phyloP scores from a whole-genome alignment of 2,329 filamentous ascomycete genomes.

The Clonostachys solani region DNA sequence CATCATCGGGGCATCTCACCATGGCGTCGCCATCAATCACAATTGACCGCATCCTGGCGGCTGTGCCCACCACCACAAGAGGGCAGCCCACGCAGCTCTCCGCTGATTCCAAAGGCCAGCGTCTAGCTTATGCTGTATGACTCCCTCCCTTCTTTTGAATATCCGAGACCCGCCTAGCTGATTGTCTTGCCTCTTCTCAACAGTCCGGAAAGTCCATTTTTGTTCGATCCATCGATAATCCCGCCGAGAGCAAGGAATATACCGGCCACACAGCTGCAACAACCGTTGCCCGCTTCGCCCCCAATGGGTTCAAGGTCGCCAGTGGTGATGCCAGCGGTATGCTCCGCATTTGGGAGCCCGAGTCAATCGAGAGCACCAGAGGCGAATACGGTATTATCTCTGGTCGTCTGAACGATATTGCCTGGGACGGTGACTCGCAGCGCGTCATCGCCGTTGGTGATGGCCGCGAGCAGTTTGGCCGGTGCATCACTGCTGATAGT shows the following conservation, averaged over 20 bases:
- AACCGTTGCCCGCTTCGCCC: slow-evolving; percentile 89
- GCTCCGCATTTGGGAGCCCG: slow-evolving; percentile 90
- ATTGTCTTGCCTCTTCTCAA: neutral
- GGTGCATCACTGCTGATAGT: slow-evolving; percentile 92
- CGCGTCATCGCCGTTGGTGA: slow-evolving; percentile 95
- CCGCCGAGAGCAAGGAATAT: slow-evolving; percentile 81
- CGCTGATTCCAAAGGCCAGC: slow-evolving; percentile 81
- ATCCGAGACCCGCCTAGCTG: neutral
- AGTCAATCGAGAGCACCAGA: slow-evolving; percentile 80
- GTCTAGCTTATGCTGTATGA: slow-evolving; percentile 86
- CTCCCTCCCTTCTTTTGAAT: neutral
- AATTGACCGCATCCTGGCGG: slow-evolving; percentile 72
- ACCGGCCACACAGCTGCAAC: slow-evolving; percentile 85
- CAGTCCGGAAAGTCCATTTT: slow-evolving; percentile 97
- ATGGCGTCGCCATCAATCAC: slow-evolving; percentile 43
- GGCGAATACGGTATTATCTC: slow-evolving; percentile 94
- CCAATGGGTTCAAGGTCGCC: slow-evolving; percentile 91
- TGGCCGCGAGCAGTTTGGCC: slow-evolving; percentile 87
- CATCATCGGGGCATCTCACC: slow-evolving; percentile 1
- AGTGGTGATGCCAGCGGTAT: slow-evolving; percentile 82
- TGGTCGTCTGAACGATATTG: slow-evolving; percentile 91
- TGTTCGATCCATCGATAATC: slow-evolving; percentile 89
- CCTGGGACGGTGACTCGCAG: slow-evolving; percentile 96
- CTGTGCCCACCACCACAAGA: slow-evolving; percentile 76
- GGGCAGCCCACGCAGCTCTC: slow-evolving; percentile 89